phyloP scores from a whole-genome alignment of 495 filamentous ascomycete species.

The Astrocystis sublimbata region DNA sequence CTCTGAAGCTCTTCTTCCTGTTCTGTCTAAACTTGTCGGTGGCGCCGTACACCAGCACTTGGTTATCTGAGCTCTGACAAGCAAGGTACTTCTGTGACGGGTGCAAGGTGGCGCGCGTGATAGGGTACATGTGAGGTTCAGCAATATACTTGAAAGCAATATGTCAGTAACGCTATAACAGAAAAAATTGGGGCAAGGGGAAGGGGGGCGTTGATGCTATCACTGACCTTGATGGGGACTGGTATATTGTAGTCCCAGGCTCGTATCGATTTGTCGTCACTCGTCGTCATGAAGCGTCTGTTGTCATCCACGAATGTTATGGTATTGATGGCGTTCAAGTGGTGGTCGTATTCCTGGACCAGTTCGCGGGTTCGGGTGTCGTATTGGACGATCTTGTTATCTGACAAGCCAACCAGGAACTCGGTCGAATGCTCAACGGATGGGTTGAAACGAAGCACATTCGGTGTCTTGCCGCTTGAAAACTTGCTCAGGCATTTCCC shows the following conservation, averaged over 20 bases:
- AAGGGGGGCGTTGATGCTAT: neutral
- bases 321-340: slow-evolving; percentile 95
- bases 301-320: slow-evolving; percentile 95
- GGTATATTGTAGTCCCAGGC: slow-evolving; percentile 99
- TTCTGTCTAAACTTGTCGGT: slow-evolving; percentile 96
- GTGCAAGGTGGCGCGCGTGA: slow-evolving; percentile 78
- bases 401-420: slow-evolving; percentile 93
- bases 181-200: too few species aligned
- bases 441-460: slow-evolving; percentile 93
- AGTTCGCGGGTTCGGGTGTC: slow-evolving; percentile 78
- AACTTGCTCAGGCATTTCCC: slow-evolving; percentile 83
- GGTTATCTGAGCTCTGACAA: slow-evolving; percentile 91
- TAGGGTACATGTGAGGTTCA: slow-evolving; percentile 94
- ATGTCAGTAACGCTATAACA: neutral
- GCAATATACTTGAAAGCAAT: slow-evolving; percentile 66
- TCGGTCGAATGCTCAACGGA: slow-evolving; percentile 72
- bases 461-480: slow-evolving; percentile 89
- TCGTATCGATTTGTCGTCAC: slow-evolving; percentile 91
- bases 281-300: slow-evolving; percentile 95
- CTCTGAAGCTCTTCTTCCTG: slow-evolving; percentile 92
- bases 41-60: slow-evolving; percentile 91
- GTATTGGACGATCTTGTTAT: slow-evolving; percentile 99
- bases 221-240: slow-evolving; percentile 54
- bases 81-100: slow-evolving; percentile 90
- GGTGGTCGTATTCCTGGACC: slow-evolving; percentile 98